Evolutionary conservation across 2,329 filamentous ascomycete species (phyloP), one percentile per base, ranked within the genome.

Genomic region (Neocatenulostroma microsporum): DNA sequence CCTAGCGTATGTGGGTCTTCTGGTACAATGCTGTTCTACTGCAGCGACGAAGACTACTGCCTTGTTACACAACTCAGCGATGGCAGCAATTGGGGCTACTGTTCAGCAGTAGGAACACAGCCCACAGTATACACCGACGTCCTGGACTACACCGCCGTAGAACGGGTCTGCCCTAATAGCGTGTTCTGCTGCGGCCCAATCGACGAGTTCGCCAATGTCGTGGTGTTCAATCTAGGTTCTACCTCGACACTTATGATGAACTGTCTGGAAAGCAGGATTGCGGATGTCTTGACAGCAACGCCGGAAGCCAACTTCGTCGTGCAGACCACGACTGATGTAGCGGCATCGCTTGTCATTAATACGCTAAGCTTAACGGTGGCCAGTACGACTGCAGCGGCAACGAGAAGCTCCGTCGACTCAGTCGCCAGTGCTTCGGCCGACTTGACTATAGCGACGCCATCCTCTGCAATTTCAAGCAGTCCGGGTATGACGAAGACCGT

Each of bases 91-190:
- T 28, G 26, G 26, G 26, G 26, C 14, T 28, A 28, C 26, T 28
- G 26, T n/a, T 28, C 26, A 13, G 26, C 13, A 15, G 13, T 15
- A 8, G 26, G 26, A 13, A 9, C 26, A 7, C 13, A 5, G n/a
- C 26, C 26, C n/a, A 28, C 26, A 8, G 26, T 28, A 9, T 28
- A 28, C 26, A 28, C 26, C 26, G 26, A n/a, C 26, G 26, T 28
- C 8, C 26, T 28, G 8, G 26, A 28, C 26, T 12, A 28, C n/a
- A 28, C 26, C 13, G 26, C 26, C 8, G 11, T 28, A 3, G 17
- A 9, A 8, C 6, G 3, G 13, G 26, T n/a, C 26, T 28, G 26
- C 11, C 26, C 26, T 7, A n/a, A 8, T 7, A 28, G 26, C 17
- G 26, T 28, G 3, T 28, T 28, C n/a, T 28, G 26, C 26, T 28